Evolutionary conservation across 1,284 basidiomycete species (phyloP).

Genomic region (Ceratobasidium sp.): DNA sequence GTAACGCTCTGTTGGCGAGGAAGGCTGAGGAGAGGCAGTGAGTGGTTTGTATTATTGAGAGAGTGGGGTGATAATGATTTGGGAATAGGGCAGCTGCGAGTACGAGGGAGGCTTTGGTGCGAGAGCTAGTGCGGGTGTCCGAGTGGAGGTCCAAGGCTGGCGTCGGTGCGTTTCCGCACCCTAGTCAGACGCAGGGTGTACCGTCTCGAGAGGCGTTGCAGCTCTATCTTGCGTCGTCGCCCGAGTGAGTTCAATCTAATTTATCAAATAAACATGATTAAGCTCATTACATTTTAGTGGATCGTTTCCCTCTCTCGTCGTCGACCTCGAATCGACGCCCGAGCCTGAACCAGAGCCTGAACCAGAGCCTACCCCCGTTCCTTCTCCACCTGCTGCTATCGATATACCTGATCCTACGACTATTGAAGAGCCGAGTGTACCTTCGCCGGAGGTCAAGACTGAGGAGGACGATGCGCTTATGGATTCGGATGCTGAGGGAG

Average conservation of each 20-base stretch:
- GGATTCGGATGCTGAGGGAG: conserved; percentile 12
- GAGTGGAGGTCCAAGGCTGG: conserved; percentile 32
- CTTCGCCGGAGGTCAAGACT: conserved; percentile 30
- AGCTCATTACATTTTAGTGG: conserved; percentile 22
- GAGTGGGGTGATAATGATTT: background rate
- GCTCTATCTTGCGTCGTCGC: conserved; percentile 8
- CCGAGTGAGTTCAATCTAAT: conserved; percentile 8
- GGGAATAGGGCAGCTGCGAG: background rate
- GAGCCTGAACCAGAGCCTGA: conserved; percentile 6
- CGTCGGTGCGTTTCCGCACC: conserved; percentile 24
- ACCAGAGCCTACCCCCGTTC: background rate
- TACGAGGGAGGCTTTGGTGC: conserved; percentile 4
- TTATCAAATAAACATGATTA: background rate
- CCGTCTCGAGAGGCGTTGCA: conserved; percentile 19
- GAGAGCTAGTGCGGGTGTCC: conserved; percentile 27
- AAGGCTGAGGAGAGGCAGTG: conserved; percentile 30
- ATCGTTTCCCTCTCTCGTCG: conserved; percentile 12
- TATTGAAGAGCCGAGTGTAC: background rate
- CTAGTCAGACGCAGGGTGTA: conserved; percentile 9
- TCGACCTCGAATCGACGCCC: background rate
- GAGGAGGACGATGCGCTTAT: conserved; percentile 25
- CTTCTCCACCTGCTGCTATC: background rate
- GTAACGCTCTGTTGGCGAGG: conserved; percentile 17
- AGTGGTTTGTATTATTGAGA: background rate
- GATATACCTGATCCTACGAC: background rate